These are phyloP conservation scores for Endotrypanum monterogeii DNA, from an alignment of 208 protist genomes.

Conservation along the genomic window DNA sequence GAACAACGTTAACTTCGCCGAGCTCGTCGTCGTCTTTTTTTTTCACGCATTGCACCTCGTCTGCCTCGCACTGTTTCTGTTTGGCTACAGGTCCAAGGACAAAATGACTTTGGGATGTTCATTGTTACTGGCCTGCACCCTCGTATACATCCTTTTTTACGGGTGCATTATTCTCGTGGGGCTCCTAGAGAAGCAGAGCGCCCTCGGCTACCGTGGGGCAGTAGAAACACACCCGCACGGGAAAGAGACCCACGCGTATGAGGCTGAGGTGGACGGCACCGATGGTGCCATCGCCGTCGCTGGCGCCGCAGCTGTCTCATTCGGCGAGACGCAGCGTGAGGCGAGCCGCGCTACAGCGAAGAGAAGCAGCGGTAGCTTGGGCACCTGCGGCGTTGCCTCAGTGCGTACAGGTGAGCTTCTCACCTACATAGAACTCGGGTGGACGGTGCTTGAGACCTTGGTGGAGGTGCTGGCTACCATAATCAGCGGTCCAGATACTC, in stretches of 20 bases:
- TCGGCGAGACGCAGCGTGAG: neutral
- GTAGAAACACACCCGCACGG: slow-evolving; percentile 4
- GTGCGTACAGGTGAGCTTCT: neutral
- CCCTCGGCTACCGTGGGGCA: neutral
- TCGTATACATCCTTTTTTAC: slow-evolving; percentile 47
- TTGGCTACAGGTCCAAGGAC: slow-evolving; percentile 4
- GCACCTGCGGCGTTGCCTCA: slow-evolving; percentile 11
- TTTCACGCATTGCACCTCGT: slow-evolving; percentile 19
- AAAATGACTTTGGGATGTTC: slow-evolving; percentile 33
- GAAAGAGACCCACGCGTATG: slow-evolving; percentile 11
- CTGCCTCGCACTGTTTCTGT: slow-evolving; percentile 15
- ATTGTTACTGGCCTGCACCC: slow-evolving; percentile 23
- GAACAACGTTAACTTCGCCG: slow-evolving; percentile 18
- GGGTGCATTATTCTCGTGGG: slow-evolving; percentile 18
- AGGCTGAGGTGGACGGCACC: slow-evolving; percentile 13
- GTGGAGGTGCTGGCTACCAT: slow-evolving; percentile 25
- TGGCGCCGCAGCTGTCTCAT: neutral
- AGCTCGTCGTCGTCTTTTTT: slow-evolving; percentile 27
- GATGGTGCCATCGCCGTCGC: slow-evolving; percentile 10
- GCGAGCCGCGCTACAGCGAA: slow-evolving; percentile 14
- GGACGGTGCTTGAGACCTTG: slow-evolving; percentile 29
- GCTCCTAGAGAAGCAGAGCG: slow-evolving; percentile 7
- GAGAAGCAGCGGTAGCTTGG: neutral
- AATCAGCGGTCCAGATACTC: neutral
- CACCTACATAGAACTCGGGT: slow-evolving; percentile 21